Evolutionary conservation across 768 basidiomycete species (phyloP), one percentile per base, ranked within the genome.

Genomic region (Leccinum pellstonianum): DNA sequence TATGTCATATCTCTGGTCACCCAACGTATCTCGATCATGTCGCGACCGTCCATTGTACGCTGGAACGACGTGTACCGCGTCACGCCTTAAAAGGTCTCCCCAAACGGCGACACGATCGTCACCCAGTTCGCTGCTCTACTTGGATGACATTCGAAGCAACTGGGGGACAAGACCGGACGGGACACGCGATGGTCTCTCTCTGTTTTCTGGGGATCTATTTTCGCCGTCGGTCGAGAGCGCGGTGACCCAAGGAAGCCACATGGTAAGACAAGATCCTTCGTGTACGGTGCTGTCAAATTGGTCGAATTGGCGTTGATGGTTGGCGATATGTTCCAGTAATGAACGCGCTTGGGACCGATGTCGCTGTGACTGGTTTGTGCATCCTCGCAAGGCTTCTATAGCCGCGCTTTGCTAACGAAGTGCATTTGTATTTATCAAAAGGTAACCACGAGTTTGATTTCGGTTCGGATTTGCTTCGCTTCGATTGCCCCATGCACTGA

Each of bases 401-500:
- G 12, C 35, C 6, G 35, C 6, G 2, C 27, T 52, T n/a, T 49
- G 51, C 60, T 73, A 15, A 69, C 50, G 14, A 25, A 15, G 14
- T 54, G 38, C 11, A 9, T 21, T 43, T 33, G 14, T 8, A 4
- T 49, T 3, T 47, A 47, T 57, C 17, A 60, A 38, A 38, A 92
- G 91, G 93, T 4, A 95, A 97, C 69, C 94, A 97, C 64, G 94
- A 95, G 65, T 95, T 95, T 72, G 94, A 95, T 73, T 92, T 90
- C 64, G 90, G 90, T 88, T 58, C 52, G 76, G 49, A 60, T 23
- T 17, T 54, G 29, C 1, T 25, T 55, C 55, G 15, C 14, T 56
- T 21, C 25, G 54, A 43, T 3, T 61, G 27, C 21, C 4, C 17
- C 17, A n/a, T 53, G 15, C 37, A 38, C 37, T 62, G 35, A 64